Base-by-base conservation (phyloP, 1,284 basidiomycete species). In the Lentinula novae-zelandiae region DNA sequence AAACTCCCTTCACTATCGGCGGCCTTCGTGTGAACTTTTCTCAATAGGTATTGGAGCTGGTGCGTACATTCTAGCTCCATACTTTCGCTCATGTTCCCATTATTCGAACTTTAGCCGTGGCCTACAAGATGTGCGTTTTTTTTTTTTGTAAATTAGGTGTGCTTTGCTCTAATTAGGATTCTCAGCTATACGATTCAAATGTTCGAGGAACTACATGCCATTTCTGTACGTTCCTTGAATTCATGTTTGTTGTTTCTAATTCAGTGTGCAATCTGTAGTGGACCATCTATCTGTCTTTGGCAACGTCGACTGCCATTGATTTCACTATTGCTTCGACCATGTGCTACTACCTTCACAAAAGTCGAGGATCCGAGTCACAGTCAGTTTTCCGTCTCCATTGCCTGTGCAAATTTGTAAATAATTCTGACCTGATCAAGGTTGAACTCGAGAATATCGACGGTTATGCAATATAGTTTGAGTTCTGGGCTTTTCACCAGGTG, bases 271-370 rank as follows among this genome's bases (percentile, higher is more conserved):
- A 36, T 44, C 3, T 27, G n/a, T 40, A 80, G 76, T 80, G 78
- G 78, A 70, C 72, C 0, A 72, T 81, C 62, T 70, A 73, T 54
- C 67, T 72, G 49, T 75, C 76, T 3, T 71, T 83, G 8, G 74
- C 74, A 8, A 70, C 75, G 0, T 71, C 76, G 2, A 78, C 80
- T 2, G 55, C 69, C 8, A 81, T 78, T 49, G 81, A 83, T 60
- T 75, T 82, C 55, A 67, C 78, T 38, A 78, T 83, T 60, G 69
- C 80, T 2, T 64, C 67, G 6, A 73, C 78, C 9, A 79, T 83
- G 75, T 82, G 76, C 65, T 82, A 71, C 60, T 82, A 82, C 61
- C 68, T 83, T 9, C 65, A 69, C 50, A 80, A 77, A 64, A 80
- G 76, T 62, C 75, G 74, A 64, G 72, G 72, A 13, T 65, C 62